phyloP scores from a whole-genome alignment of 2,329 filamentous ascomycete genomes.

The Sporothrix brasiliensis region DNA sequence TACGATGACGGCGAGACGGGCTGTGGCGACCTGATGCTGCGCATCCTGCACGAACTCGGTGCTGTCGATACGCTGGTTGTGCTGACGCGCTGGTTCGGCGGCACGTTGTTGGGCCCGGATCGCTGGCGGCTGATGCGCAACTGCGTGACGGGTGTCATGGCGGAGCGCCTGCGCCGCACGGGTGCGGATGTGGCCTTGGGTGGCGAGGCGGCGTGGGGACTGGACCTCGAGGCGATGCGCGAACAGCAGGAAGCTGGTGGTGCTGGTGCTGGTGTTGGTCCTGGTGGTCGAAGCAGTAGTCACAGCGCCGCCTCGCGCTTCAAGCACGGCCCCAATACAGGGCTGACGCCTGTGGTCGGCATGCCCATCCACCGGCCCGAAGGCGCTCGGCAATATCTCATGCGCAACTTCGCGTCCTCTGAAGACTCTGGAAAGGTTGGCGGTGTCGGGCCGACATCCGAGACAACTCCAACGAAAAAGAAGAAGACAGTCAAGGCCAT shows the following conservation, averaged over 20 bases:
- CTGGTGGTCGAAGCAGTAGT: background rate
- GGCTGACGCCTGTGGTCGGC: constrained; percentile 48
- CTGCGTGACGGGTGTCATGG: constrained; percentile 58
- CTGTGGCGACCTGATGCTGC: constrained; percentile 59
- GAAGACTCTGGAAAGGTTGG: constrained; percentile 29
- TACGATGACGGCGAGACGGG: constrained; percentile 66
- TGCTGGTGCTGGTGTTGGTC: background rate
- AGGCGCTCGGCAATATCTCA: constrained; percentile 62
- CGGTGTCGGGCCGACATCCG: constrained; percentile 26
- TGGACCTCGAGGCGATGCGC: constrained; percentile 58
- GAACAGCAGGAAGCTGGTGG: constrained; percentile 38
- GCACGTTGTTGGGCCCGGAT: constrained; percentile 63
- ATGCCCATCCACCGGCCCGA: constrained; percentile 77
- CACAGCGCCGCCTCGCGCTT: constrained; percentile 31
- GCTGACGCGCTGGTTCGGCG: constrained; percentile 65
- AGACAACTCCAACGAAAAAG: constrained; percentile 44
- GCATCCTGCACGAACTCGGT: constrained; percentile 55
- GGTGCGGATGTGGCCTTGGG: constrained; percentile 48
- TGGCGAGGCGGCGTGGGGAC: constrained; percentile 63
- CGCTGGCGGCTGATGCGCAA: constrained; percentile 65
- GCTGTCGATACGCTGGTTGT: constrained; percentile 59
- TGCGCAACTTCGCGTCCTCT: constrained; percentile 61
- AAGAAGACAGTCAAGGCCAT: constrained; percentile 57
- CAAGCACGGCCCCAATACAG: constrained; percentile 36
- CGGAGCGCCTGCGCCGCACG: constrained; percentile 52